A percentile compares a stretch with the other conserved stretches of the same genome.
phyloP scores from a whole-genome alignment of 352 stramenopile genomes.

The Achlya hypogyna region DNA sequence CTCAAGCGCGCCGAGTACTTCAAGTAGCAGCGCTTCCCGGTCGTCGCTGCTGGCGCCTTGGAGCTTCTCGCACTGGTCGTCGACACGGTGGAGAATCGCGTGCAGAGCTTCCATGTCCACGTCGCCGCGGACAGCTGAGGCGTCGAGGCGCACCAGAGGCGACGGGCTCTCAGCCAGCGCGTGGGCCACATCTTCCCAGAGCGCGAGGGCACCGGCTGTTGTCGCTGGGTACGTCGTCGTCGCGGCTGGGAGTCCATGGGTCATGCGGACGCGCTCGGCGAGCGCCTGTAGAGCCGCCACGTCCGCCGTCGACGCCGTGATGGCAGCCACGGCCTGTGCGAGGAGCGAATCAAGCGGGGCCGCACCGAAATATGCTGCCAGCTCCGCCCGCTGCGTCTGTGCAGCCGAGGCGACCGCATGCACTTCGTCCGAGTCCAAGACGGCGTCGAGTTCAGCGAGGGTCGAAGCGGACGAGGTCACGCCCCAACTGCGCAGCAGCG shows the following conservation, averaged over 20 bases:
- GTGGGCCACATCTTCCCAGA: neutral
- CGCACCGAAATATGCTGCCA: too few species aligned
- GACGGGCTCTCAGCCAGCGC: neutral
- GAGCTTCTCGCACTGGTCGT: neutral
- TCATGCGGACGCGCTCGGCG: neutral
- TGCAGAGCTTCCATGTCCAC: neutral
- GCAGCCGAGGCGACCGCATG: too few species aligned
- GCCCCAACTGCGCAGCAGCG: neutral
- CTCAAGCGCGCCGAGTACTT: neutral
- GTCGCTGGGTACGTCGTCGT: neutral
- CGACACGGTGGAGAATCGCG: neutral
- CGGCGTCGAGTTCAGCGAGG: too few species aligned
- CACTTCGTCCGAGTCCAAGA: too few species aligned
- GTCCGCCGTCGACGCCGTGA: neutral
- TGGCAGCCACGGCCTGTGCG: neutral
- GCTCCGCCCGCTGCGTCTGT: too few species aligned
- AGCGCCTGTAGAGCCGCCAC: neutral
- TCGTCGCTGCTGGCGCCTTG: neutral
- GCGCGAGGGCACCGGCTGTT: neutral
- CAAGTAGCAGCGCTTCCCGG: neutral
- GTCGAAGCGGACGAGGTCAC: too few species aligned
- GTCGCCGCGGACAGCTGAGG: neutral
- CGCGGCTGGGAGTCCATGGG: neutral
- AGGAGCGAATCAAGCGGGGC: neutral
- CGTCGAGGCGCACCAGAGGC: neutral